Conservation (phyloP, 2,329 filamentous ascomycete species). For the Rhinocladiella mackenziei region DNA sequence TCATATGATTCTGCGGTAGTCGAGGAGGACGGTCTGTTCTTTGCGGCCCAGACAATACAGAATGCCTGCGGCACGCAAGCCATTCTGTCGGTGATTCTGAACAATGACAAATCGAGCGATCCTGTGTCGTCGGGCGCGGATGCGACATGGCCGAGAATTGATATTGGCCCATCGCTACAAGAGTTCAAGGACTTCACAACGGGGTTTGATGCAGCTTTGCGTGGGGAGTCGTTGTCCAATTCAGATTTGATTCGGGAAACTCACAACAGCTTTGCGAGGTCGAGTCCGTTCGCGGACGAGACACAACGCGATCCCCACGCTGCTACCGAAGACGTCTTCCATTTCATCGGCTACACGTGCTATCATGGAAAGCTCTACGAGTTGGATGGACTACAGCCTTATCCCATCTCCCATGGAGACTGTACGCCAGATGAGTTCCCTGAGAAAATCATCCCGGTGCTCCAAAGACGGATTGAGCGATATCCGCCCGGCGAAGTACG, state of each 20-base stretch:
- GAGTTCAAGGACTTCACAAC: slow-evolving; percentile 88
- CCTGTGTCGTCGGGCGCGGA: slow-evolving; percentile 27
- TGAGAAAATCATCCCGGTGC: slow-evolving; percentile 75
- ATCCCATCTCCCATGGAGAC: slow-evolving; percentile 80
- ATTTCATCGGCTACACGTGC: slow-evolving; percentile 93
- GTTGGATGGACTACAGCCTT: slow-evolving; percentile 88
- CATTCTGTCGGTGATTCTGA: slow-evolving; percentile 83
- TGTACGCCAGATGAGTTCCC: slow-evolving; percentile 71
- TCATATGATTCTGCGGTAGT: slow-evolving; percentile 71
- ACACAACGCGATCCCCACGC: slow-evolving; percentile 66
- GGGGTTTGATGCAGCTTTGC: slow-evolving; percentile 71
- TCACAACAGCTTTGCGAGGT: slow-evolving; percentile 86
- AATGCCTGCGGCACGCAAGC: slow-evolving; percentile 98
- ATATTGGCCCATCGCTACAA: slow-evolving; percentile 66
- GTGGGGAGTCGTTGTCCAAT: slow-evolving; percentile 68
- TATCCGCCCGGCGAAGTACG: slow-evolving; percentile 86
- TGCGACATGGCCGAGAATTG: slow-evolving; percentile 43
- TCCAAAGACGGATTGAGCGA: slow-evolving; percentile 75
- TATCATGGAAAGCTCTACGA: slow-evolving; percentile 82
- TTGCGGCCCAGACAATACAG: slow-evolving; percentile 94
- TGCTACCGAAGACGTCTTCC: slow-evolving; percentile 86
- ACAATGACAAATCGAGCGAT: slow-evolving; percentile 58
- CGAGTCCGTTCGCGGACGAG: slow-evolving; percentile 90
- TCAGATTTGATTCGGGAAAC: slow-evolving; percentile 68
- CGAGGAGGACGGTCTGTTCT: slow-evolving; percentile 63